Evolutionary conservation across 2,329 filamentous ascomycete genomes (phyloP), one percentile per base, ranked within the genome.

Genomic region (Trichophyton simii): DNA sequence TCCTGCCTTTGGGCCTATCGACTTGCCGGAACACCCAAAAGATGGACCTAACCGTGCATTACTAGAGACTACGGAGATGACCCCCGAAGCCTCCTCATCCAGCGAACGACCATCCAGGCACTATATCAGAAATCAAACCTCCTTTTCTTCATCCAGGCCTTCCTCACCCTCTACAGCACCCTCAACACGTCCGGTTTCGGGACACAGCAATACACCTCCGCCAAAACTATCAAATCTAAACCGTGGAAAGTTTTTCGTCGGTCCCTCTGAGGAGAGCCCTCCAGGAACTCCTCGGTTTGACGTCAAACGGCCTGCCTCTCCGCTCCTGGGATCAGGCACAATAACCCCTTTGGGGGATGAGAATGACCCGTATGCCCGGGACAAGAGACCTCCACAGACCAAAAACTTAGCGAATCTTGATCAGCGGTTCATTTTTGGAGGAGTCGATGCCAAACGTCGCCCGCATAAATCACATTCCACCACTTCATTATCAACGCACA

Each of bases 281-380:
- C 85, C 83, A 9, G 80, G 85, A 60, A 80, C 76, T 69, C 78
- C 80, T 22, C 75, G 74, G 65, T 76, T 76, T 60, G 80, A 78
- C 36, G 70, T 70, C 11, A 72, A 74, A 28, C 74, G 75, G 42
- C 72, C 74, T 58, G 77, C 79, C 8, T 72, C 75, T n/a, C 82
- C 74, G 67, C 73, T 83, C 20, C 83, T 86, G 5, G 89, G 87
- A 67, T 85, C 86, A 28, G 84, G 88, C 63, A 87, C 89, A 0
- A 87, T 89, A 65, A 91, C 89, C 1, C 90, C 90, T 3, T 81
- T 84, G 18, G 89, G 88, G 28, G 90, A 95, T 63, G 80, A 79
- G 58, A 88, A 95, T 70, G 90, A 96, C 67, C 90, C 91, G 0
- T 95, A 95, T 69, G 86, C 89, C n/a, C 88, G 89, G 64, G 86